Evolutionary conservation across 768 basidiomycete genomes (phyloP).

Genomic region (Kwoniella sp.): DNA sequence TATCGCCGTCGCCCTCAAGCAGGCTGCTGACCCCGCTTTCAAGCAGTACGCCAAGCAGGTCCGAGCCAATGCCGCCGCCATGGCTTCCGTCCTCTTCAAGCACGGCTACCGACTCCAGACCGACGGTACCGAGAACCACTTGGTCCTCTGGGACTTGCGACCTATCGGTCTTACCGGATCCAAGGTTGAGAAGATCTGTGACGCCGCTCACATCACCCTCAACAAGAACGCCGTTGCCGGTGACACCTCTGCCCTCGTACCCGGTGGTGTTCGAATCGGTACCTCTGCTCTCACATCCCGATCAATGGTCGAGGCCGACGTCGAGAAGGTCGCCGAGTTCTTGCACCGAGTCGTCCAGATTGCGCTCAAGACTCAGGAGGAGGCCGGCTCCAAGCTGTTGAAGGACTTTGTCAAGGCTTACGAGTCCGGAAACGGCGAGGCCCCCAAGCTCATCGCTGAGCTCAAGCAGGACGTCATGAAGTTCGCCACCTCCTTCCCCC

Average conservation of each 20-base stretch:
- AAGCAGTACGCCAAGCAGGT: slow-evolving; percentile 93
- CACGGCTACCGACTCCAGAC: slow-evolving; percentile 97
- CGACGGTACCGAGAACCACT: slow-evolving; percentile 93
- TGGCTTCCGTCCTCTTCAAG: slow-evolving; percentile 70
- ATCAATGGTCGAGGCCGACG: slow-evolving; percentile 84
- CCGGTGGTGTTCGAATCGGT: slow-evolving; percentile 95
- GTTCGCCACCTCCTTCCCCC: slow-evolving; percentile 86
- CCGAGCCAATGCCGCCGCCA: slow-evolving; percentile 78
- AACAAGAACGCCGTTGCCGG: slow-evolving; percentile 92
- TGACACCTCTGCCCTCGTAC: slow-evolving; percentile 90
- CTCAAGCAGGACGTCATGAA: slow-evolving; percentile 74
- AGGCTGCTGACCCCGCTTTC: slow-evolving; percentile 86
- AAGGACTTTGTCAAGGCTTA: slow-evolving; percentile 87
- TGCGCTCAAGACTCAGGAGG: slow-evolving; percentile 83
- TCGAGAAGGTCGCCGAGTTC: slow-evolving; percentile 83
- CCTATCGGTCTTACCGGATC: slow-evolving; percentile 94
- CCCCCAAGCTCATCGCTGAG: slow-evolving; percentile 69
- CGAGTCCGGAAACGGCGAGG: slow-evolving; percentile 58
- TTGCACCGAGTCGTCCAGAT: slow-evolving; percentile 93
- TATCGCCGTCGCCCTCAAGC: slow-evolving; percentile 87
- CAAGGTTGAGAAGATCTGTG: slow-evolving; percentile 98
- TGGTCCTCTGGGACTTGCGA: slow-evolving; percentile 95
- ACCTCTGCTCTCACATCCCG: slow-evolving; percentile 93
- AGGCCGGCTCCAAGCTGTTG: slow-evolving; percentile 89
- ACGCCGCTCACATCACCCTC: slow-evolving; percentile 88